Evolutionary conservation across 2,329 filamentous ascomycete genomes (phyloP).

Genomic region (Claviceps sorghi): DNA sequence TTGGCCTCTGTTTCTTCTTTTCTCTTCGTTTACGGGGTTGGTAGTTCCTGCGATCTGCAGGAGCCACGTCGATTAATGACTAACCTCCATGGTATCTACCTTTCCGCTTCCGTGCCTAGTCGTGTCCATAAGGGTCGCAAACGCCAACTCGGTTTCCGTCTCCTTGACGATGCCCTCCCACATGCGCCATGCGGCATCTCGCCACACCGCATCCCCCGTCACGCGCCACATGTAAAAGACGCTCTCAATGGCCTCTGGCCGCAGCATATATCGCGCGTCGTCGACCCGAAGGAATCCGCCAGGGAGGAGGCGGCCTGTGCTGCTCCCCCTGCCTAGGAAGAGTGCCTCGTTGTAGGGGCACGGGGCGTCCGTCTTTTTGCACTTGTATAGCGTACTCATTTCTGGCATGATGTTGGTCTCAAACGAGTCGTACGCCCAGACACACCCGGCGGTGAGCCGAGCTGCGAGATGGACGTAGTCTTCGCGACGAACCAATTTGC

Average conservation of each 20-base stretch:
- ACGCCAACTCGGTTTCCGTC: conserved; percentile 29
- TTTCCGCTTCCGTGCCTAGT: conserved; percentile 16
- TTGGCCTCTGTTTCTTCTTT: not conserved
- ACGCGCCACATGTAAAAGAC: conserved; percentile 37
- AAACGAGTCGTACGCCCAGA: conserved; percentile 38
- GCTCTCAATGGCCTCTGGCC: conserved; percentile 38
- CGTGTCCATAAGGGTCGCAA: conserved; percentile 27
- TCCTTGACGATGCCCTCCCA: conserved; percentile 27
- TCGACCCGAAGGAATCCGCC: conserved; percentile 44
- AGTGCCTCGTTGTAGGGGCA: conserved; percentile 19
- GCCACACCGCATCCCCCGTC: conserved; percentile 29
- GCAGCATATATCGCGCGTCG: conserved; percentile 28
- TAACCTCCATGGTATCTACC: conserved; percentile 48
- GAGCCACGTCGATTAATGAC: conserved; percentile 4
- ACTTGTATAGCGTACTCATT: conserved; percentile 24
- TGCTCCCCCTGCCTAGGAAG: conserved; percentile 7
- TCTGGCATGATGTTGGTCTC: conserved; percentile 41
- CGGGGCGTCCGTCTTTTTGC: conserved; percentile 19
- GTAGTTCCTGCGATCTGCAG: not conserved
- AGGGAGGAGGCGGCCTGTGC: conserved; percentile 15
- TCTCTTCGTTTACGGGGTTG: too few relatives aligned
- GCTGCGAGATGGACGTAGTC: conserved; percentile 33
- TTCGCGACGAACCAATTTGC: conserved; percentile 39
- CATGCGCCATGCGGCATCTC: conserved; percentile 34
- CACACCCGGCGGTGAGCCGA: conserved; percentile 36